Conservation (phyloP, 495 filamentous ascomycete species). For the Achaetomiella virescens region DNA sequence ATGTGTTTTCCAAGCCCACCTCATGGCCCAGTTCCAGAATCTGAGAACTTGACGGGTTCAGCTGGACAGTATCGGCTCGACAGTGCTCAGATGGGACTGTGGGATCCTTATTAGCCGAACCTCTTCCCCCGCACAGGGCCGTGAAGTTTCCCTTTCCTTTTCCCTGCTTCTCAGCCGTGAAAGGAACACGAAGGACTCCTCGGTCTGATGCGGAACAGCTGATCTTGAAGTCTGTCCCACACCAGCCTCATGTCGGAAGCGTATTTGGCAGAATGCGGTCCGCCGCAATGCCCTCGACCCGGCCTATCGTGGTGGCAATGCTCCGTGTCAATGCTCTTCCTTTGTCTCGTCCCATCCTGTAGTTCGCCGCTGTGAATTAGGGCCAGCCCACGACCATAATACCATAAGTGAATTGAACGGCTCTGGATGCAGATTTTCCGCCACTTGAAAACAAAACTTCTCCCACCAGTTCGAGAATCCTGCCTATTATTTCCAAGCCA, state of each 20-base stretch:
- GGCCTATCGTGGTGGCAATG: neutral
- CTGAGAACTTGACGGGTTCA: no score
- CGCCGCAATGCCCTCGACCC: neutral
- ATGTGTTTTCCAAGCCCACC: no score
- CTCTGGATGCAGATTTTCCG: neutral
- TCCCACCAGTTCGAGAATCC: neutral
- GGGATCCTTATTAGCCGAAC: no score
- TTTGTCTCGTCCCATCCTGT: neutral
- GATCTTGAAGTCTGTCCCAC: neutral
- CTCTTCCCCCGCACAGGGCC: no score
- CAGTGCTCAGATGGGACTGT: no score
- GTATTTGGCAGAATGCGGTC: constrained; percentile 28
- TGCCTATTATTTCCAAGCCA: neutral
- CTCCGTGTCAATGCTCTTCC: neutral
- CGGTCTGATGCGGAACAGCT: neutral
- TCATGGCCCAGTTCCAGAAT: no score
- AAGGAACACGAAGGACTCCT: neutral
- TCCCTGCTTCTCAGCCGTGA: neutral
- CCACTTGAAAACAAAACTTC: neutral
- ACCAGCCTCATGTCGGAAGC: constrained; percentile 19
- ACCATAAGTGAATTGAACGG: neutral
- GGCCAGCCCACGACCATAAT: neutral
- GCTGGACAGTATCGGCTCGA: no score
- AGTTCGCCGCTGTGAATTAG: neutral
- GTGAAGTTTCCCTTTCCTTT: no score